Evolutionary conservation across 2,329 filamentous ascomycete species (phyloP).

Genomic region (Xylariaceae sp.): DNA sequence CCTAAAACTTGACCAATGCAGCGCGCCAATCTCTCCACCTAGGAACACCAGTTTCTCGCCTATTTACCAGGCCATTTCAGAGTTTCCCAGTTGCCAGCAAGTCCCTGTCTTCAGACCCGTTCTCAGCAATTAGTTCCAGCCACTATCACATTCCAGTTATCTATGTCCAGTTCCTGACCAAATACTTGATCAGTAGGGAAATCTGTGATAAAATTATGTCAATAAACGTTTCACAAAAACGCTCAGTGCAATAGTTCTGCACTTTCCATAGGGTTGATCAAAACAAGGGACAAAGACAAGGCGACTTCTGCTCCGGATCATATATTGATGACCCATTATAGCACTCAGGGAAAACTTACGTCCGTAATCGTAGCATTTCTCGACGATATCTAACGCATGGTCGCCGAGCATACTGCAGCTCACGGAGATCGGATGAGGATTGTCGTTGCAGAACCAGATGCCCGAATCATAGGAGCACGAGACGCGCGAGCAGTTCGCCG

Average conservation of each 20-base stretch:
- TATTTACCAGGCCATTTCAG: background rate
- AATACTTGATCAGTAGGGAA: constrained; percentile 20
- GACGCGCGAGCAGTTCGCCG: constrained; percentile 25
- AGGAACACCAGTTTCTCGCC: no score
- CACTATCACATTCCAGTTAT: constrained; percentile 25
- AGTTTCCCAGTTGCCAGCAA: background rate
- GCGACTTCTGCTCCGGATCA: no score
- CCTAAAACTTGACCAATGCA: no score
- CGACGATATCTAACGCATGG: constrained; percentile 21
- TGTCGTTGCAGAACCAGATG: constrained; percentile 31
- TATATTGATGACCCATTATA: no score
- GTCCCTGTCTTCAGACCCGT: background rate
- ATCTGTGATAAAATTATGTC: constrained; percentile 3
- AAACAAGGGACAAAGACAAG: no score
- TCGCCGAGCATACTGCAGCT: constrained; percentile 25
- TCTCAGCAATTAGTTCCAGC: constrained; percentile 20
- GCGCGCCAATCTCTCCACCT: no score
- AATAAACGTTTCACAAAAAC: no score
- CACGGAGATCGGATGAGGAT: constrained; percentile 16
- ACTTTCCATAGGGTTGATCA: no score
- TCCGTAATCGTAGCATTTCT: constrained; percentile 24
- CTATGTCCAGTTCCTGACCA: constrained; percentile 25
- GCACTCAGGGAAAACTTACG: constrained; percentile 2
- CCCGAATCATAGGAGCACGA: constrained; percentile 27
- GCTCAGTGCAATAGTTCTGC: no score